Base-by-base conservation (phyloP, 495 filamentous ascomycete species). In the Hyaloscypha hepaticicola region DNA sequence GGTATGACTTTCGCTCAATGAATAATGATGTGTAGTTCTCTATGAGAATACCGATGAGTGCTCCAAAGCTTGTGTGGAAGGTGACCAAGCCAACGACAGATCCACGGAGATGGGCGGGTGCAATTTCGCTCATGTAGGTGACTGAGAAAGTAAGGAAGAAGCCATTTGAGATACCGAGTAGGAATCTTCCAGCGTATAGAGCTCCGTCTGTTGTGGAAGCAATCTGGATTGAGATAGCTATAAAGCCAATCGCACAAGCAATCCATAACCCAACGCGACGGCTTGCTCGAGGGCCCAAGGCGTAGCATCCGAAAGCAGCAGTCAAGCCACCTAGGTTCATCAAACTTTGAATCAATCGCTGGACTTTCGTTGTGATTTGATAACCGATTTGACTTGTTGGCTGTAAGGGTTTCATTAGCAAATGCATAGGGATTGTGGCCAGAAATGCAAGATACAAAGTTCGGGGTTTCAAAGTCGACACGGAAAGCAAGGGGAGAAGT, bases 91-190 rank as follows among this genome's bases (percentile, higher is more conserved):
- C 80, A 21, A 87, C 75, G 66, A 82, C 72, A 7, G 81, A 66
- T 7, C 79, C 81, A 14, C 80, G 73, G 49, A 79, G 75, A 55
- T 78, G 75, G 21, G 78, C 76, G 3, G 79, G 78, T 48, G 69
- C 66, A 31, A 64, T 69, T 63, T 76, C 76, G 61, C 73, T 74
- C 59, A 80, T 77, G 70, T 85, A 84, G n/a, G 83, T 73, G 60
- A 83, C 80, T 2, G 78, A 81, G 61, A 84, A 84, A 5, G 82
- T 85, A 61, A 84, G 77, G 63, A 82, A 72, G 53, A 82, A 80
- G 33, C 79, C 81, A 64, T 83, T 82, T 3, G 78, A 78, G n/a
- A 85, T 64, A 1, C 82, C 81, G 19, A 84, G 76, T 12, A 85
- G 53, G 14, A 85, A 66, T 38, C 82, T 76, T 6, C 80, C 82